Conservation (phyloP, 495 filamentous ascomycete genomes). For the Lichina pygmaea region DNA sequence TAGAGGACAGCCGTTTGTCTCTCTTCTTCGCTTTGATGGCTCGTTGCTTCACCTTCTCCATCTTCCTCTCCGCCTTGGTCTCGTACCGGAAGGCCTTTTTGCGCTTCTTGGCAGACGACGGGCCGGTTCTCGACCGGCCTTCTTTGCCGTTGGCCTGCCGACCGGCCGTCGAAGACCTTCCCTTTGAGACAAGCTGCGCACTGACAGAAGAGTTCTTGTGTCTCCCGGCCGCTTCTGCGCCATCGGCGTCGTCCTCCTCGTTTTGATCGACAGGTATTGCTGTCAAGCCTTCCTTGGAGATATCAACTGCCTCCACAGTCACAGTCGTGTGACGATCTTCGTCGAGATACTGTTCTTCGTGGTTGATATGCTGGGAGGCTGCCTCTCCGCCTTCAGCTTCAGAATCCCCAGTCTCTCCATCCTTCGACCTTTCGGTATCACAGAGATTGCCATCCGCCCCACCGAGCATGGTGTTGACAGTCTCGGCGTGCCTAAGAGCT, state of each 20-base stretch:
- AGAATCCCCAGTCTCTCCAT: conserved; percentile 12
- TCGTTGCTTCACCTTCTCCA: conserved; percentile 38
- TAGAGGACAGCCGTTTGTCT: conserved; percentile 9
- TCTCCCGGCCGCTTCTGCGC: conserved; percentile 4
- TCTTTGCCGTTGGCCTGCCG: conserved; percentile 14
- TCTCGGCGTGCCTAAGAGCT: conserved; percentile 48
- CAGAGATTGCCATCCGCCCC: conserved; percentile 19
- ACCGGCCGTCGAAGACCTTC: background rate
- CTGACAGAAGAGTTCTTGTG: background rate
- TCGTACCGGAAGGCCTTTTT: conserved; percentile 87
- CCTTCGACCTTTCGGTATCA: conserved; percentile 9
- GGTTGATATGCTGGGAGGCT: conserved; percentile 27
- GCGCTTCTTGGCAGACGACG: conserved; percentile 39
- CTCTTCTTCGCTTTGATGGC: conserved; percentile 18
- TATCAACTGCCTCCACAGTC: conserved; percentile 70
- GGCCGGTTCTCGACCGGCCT: conserved; percentile 17
- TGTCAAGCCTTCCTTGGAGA: conserved; percentile 38
- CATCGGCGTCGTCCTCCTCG: conserved; percentile 16
- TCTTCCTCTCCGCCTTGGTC: conserved; percentile 51
- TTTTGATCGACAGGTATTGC: conserved; percentile 13
- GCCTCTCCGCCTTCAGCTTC: conserved; percentile 32
- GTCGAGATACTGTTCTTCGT: conserved; percentile 86
- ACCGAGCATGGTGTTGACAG: conserved; percentile 32
- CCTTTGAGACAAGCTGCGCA: too few relatives aligned
- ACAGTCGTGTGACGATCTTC: conserved; percentile 89